Conservation (phyloP, 139 green algal species). For the Mesostigma viride region DNA sequence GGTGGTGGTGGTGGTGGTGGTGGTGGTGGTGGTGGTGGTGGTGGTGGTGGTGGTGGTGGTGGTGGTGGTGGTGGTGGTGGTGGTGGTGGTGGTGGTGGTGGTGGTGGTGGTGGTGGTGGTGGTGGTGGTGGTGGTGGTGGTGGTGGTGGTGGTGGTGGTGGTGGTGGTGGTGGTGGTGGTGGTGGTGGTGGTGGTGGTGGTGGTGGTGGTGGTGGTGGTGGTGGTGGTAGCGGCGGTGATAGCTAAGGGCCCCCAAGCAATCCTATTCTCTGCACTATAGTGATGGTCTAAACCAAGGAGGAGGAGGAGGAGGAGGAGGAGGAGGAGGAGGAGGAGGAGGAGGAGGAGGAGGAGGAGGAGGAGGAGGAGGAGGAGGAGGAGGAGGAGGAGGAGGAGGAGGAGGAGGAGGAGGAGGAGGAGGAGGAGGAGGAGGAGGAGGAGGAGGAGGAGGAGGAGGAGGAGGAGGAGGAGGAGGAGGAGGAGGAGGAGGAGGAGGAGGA, state of each 20-base stretch:
- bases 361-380: slow-evolving; percentile 1
- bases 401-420: slow-evolving; percentile 1
- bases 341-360: slow-evolving; percentile 1
- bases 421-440: slow-evolving; percentile 1
- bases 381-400: not conserved
- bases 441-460: not conserved
- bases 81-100: not conserved
- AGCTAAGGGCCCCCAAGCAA: too few species aligned
- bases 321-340: not conserved
- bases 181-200: not conserved
- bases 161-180: not conserved
- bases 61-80: not conserved
- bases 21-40: slow-evolving; percentile 1
- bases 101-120: not conserved
- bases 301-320: slow-evolving; percentile 1
- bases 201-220: not conserved
- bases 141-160: not conserved
- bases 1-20: not conserved
- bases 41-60: not conserved
- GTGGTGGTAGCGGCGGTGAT: not conserved
- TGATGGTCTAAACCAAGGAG: not conserved
- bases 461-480: slow-evolving; percentile 1
- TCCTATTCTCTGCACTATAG: too few species aligned
- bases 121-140: not conserved
- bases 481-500: slow-evolving; percentile 1